Conservation (phyloP, 139 green algal species). For the Gonium pectorale region DNA sequence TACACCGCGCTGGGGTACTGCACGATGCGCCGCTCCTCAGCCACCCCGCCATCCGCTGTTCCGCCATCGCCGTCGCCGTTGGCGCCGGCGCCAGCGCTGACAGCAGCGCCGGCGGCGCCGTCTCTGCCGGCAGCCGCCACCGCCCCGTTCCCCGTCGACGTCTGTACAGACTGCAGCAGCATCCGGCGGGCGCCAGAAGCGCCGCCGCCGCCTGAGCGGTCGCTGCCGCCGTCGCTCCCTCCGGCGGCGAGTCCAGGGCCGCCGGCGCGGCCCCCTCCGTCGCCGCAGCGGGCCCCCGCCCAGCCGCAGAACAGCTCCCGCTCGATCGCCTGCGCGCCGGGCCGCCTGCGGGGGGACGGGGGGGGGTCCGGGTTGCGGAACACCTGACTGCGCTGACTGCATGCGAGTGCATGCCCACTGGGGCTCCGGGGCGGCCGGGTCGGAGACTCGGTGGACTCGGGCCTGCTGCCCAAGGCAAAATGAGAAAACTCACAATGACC, state of each 20-base stretch:
- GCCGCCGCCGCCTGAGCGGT: neutral
- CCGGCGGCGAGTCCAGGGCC: neutral
- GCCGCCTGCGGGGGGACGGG: neutral
- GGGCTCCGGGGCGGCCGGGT: no score
- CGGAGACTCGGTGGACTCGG: no score
- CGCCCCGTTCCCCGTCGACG: neutral
- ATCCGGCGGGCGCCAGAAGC: neutral
- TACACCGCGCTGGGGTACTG: conserved; percentile 66
- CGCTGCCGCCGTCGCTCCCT: neutral
- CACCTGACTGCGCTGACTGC: no score
- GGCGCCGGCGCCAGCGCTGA: neutral
- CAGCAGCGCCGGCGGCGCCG: neutral
- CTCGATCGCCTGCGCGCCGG: neutral
- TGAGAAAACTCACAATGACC: no score
- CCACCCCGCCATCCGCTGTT: neutral
- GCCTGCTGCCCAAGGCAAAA: no score
- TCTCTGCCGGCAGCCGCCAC: neutral
- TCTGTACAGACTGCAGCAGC: neutral
- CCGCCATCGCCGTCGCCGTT: neutral
- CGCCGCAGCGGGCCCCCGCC: conserved; percentile 33
- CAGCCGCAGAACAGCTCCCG: conserved; percentile 68
- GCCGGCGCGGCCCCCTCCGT: neutral
- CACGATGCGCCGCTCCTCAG: neutral
- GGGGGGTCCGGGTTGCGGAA: no score
- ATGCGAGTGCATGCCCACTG: no score